These are phyloP conservation scores for Citrullus amarus DNA, from an alignment of 306 rosid species.

Conservation along the genomic window DNA sequence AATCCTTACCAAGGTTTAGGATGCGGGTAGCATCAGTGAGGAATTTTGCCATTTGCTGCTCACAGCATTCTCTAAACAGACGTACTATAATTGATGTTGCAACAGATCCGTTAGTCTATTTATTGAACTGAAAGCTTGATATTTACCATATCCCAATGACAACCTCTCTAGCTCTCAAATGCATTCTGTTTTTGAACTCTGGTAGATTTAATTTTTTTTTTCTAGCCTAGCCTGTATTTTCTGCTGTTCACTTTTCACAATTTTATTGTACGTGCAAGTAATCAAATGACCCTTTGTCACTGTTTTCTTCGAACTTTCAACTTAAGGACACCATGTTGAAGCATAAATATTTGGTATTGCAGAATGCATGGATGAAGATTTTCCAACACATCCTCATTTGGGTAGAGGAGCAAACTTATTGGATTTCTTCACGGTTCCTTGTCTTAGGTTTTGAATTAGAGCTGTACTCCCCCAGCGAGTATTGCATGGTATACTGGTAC, in stretches of 20 bases:
- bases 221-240: not conserved
- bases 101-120: not conserved
- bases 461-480: slow-evolving; percentile 76
- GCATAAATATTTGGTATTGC: slow-evolving; percentile 34
- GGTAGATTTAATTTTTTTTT: not conserved
- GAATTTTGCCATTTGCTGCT: not conserved
- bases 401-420: slow-evolving; percentile 92
- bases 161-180: not conserved
- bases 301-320: not conserved
- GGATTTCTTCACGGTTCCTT: slow-evolving; percentile 93
- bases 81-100: not conserved
- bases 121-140: not conserved
- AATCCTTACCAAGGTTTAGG: not conserved
- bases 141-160: not conserved
- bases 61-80: not conserved
- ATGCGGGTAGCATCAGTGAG: not conserved
- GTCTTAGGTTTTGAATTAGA: slow-evolving; percentile 86
- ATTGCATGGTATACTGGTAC: slow-evolving; percentile 98
- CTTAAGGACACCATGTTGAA: not conserved
- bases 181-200: not conserved
- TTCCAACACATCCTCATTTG: slow-evolving; percentile 76
- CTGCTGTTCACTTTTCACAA: not conserved
- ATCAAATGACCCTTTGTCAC: not conserved
- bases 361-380: slow-evolving; percentile 54
- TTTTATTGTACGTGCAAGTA: not conserved